These are phyloP conservation scores for Melanogaster broomeanus DNA, from an alignment of 768 basidiomycete species.

Conservation along the genomic window DNA sequence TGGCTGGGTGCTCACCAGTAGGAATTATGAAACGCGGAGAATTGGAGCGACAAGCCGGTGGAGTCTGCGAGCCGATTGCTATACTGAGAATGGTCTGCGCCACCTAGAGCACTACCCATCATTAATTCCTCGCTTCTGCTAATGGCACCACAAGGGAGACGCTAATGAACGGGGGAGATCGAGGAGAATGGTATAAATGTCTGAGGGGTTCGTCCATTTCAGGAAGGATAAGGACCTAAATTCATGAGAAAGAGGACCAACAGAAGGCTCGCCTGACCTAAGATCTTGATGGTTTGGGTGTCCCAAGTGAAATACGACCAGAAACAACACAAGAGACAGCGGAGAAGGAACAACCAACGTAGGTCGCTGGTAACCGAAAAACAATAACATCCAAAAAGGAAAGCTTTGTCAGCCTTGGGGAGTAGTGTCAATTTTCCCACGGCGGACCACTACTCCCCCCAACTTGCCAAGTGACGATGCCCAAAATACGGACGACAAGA, in stretches of 20 bases:
- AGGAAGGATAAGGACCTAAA: not conserved
- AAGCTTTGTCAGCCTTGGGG: slow-evolving; percentile 11
- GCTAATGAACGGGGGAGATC: not conserved
- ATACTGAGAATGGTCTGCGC: not conserved
- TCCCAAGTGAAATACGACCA: not conserved
- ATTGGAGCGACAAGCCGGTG: not conserved
- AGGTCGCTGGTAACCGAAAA: not conserved
- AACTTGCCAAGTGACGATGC: slow-evolving; percentile 55
- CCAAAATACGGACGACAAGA: slow-evolving; percentile 88
- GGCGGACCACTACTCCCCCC: not conserved
- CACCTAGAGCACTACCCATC: too few relatives aligned
- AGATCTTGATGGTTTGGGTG: not conserved
- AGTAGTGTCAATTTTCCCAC: slow-evolving; percentile 19
- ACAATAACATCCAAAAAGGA: slow-evolving; percentile 6
- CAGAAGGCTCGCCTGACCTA: not conserved
- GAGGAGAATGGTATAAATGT: not conserved
- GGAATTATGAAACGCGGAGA: not conserved
- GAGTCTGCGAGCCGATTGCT: not conserved
- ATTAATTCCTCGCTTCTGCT: not conserved
- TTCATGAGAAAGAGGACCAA: not conserved
- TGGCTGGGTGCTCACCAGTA: not conserved
- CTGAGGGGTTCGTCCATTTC: not conserved
- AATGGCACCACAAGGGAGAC: not conserved
- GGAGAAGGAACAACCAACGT: not conserved
- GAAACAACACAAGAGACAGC: slow-evolving; percentile 5